A percentile compares a stretch with the other conserved stretches of the same genome.
Conservation (phyloP, 2,329 filamentous ascomycete species). For the Boeremia lycopersici region DNA sequence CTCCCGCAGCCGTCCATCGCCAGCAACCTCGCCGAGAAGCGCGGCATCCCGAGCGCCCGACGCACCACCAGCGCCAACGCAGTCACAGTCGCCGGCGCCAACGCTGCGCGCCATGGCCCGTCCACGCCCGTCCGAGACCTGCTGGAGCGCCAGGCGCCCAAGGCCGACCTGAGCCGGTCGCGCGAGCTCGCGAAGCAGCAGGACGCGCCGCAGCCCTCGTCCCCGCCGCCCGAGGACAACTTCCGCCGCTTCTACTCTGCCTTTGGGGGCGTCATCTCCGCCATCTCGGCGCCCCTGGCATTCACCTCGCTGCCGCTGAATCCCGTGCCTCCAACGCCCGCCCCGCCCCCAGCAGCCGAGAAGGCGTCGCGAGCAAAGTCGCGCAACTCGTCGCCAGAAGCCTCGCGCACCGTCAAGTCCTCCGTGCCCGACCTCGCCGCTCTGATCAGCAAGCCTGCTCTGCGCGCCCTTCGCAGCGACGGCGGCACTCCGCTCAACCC, state of each 20-base stretch:
- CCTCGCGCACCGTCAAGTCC: slow-evolving; percentile 43
- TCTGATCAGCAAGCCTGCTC: slow-evolving; percentile 83
- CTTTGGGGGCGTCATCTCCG: slow-evolving; percentile 86
- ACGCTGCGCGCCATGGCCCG: slow-evolving; percentile 58
- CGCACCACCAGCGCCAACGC: slow-evolving; percentile 72
- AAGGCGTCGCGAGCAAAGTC: slow-evolving; percentile 32
- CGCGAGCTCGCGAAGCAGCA: slow-evolving; percentile 24
- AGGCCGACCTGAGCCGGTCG: slow-evolving; percentile 27
- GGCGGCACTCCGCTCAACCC: slow-evolving; percentile 57
- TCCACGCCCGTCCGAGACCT: slow-evolving; percentile 42
- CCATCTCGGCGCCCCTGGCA: slow-evolving; percentile 85
- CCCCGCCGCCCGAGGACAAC: slow-evolving; percentile 67
- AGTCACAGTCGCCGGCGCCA: slow-evolving; percentile 73
- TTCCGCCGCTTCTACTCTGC: slow-evolving; percentile 92
- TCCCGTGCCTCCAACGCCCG: slow-evolving; percentile 33
- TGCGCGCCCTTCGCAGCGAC: slow-evolving; percentile 75
- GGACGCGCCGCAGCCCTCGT: slow-evolving; percentile 19
- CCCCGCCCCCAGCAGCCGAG: slow-evolving; percentile 29
- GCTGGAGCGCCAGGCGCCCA: slow-evolving; percentile 40
- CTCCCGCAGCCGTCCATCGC: slow-evolving; percentile 80
- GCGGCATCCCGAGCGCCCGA: slow-evolving; percentile 69
- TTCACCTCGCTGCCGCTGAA: slow-evolving; percentile 87
- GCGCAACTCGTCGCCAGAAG: slow-evolving; percentile 35
- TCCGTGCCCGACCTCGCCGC: slow-evolving; percentile 78
- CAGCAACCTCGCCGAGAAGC: slow-evolving; percentile 83